These are phyloP conservation scores for Amanita brunnescens DNA, from an alignment of 768 basidiomycete species.

Conservation along the genomic window DNA sequence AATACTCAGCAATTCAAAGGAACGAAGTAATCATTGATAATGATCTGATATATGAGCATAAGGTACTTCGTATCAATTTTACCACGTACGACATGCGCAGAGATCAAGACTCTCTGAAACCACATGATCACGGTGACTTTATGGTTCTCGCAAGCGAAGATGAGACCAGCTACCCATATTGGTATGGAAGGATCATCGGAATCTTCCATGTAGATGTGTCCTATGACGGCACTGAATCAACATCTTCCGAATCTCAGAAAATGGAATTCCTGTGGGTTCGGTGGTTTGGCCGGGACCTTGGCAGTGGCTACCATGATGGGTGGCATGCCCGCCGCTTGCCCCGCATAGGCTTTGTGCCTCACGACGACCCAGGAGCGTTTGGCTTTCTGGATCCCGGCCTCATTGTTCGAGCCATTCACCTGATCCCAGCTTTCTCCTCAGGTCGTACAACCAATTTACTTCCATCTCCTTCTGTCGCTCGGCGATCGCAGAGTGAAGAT, in stretches of 20 bases:
- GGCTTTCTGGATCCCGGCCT: constrained; percentile 26
- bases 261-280: constrained; percentile 36
- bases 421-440: constrained; percentile 23
- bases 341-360: constrained; percentile 26
- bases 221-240: not conserved
- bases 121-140: constrained; percentile 23
- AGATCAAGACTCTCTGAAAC: constrained; percentile 30
- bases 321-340: constrained; percentile 22
- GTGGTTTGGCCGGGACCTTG: constrained; percentile 24
- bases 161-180: constrained; percentile 15
- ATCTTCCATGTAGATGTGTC: constrained; percentile 21
- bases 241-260: not conserved
- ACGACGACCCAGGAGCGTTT: constrained; percentile 18
- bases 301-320: constrained; percentile 14
- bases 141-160: constrained; percentile 18
- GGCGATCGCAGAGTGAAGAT: constrained; percentile 8
- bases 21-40: not conserved
- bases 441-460: constrained; percentile 15
- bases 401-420: constrained; percentile 23
- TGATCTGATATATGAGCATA: constrained; percentile 18
- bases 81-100: constrained; percentile 34
- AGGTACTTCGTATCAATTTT: constrained; percentile 26
- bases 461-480: constrained; percentile 9
- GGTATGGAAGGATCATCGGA: constrained; percentile 23
- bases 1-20: not conserved